These are phyloP conservation scores for Malassezia pachydermatis DNA, from an alignment of 1,284 basidiomycete species.

Conservation along the genomic window DNA sequence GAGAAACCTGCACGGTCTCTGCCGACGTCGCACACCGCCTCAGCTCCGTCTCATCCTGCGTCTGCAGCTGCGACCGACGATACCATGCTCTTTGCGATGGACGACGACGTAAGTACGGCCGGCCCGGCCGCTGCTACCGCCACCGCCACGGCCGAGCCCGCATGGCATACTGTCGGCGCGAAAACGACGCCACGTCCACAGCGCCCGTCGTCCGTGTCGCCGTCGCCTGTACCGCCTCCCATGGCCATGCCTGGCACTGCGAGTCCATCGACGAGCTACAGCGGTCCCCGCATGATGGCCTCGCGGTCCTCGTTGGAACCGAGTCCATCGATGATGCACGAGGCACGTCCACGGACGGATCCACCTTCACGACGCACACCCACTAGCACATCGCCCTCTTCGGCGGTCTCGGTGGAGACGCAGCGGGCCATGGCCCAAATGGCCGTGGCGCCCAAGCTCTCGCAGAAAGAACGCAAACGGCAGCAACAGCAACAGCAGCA, in stretches of 20 bases:
- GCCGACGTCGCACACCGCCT: background rate
- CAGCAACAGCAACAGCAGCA: constrained; percentile 30
- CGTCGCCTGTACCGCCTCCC: background rate
- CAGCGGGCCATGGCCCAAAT: constrained; percentile 15
- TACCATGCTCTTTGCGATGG: constrained; percentile 15
- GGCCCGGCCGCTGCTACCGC: background rate
- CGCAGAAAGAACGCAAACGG: constrained; percentile 41
- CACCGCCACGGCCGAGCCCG: background rate
- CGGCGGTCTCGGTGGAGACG: constrained; percentile 16
- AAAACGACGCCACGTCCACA: background rate
- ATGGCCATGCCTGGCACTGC: background rate
- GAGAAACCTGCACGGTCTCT: background rate
- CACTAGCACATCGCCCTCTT: background rate
- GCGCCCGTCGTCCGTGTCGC: background rate
- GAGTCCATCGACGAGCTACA: too few species aligned
- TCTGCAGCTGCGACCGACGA: background rate
- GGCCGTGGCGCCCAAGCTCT: constrained; percentile 25
- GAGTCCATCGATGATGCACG: too few species aligned
- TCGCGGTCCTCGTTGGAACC: too few species aligned
- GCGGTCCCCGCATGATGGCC: too few species aligned
- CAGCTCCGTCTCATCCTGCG: background rate
- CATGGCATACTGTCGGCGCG: constrained; percentile 5
- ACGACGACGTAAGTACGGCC: too few species aligned
- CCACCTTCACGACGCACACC: background rate
- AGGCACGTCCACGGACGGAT: background rate